Conservation (phyloP, 2,329 filamentous ascomycete species). For the Aureobasidium sp. region DNA sequence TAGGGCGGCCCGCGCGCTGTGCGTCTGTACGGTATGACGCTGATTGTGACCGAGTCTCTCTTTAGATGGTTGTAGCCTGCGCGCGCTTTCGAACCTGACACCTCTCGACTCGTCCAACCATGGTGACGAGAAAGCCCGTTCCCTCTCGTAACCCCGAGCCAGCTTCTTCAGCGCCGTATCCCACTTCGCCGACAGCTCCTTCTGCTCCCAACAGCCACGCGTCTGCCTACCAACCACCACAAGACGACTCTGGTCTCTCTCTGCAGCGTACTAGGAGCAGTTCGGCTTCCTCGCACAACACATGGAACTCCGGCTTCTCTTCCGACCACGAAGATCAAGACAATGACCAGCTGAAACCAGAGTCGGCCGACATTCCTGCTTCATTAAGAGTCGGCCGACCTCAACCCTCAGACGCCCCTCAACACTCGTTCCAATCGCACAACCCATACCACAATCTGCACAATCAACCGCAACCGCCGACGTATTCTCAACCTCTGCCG, state of each 20-base stretch:
- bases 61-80: neutral
- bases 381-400: constrained; percentile 19
- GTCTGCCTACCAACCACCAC: constrained; percentile 9
- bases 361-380: constrained; percentile 16
- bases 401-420: neutral
- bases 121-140: constrained; percentile 40
- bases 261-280: constrained; percentile 15
- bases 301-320: constrained; percentile 28
- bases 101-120: constrained; percentile 19
- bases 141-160: constrained; percentile 34
- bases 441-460: constrained; percentile 36
- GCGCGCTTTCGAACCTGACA: neutral
- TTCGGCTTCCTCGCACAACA: constrained; percentile 28
- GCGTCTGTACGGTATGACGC: neutral
- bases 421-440: constrained; percentile 32
- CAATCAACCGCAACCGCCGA: constrained; percentile 32
- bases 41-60: neutral
- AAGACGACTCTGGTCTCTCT: constrained; percentile 22
- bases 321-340: constrained; percentile 25
- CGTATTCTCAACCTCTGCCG: constrained; percentile 28
- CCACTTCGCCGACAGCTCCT: constrained; percentile 33
- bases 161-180: constrained; percentile 37
- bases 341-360: constrained; percentile 20
- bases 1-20: neutral
- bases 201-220: constrained; percentile 19